Evolutionary conservation across 345 rosid genomes (phyloP).

Genomic region (Eucalyptus erythrocorys): DNA sequence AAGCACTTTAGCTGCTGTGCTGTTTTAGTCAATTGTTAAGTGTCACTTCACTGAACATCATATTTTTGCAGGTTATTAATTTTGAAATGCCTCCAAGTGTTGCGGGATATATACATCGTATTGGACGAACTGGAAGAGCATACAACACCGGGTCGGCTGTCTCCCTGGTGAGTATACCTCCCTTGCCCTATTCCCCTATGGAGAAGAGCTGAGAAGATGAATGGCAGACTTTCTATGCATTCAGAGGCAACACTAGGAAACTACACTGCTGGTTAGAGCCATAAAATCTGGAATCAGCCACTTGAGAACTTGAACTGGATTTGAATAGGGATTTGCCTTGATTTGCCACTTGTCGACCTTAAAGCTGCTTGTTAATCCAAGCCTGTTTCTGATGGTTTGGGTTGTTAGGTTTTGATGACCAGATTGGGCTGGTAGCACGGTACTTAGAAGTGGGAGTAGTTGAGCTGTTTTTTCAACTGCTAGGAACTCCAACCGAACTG

Average conservation of each 20-base stretch:
- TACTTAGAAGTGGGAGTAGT: background rate
- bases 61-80: slow-evolving; percentile 54
- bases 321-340: background rate
- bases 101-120: slow-evolving; percentile 75
- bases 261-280: background rate
- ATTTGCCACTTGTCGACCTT: background rate
- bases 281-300: background rate
- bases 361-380: background rate
- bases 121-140: slow-evolving; percentile 96
- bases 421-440: background rate
- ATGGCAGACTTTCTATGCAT: background rate
- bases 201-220: background rate
- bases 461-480: background rate
- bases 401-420: background rate
- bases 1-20: background rate
- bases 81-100: slow-evolving; percentile 72
- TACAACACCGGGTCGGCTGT: slow-evolving; percentile 55
- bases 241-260: background rate
- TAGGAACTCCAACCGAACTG: background rate
- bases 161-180: slow-evolving; percentile 57
- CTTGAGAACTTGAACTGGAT: background rate
- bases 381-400: background rate
- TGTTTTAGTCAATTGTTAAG: background rate
- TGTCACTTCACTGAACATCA: background rate
- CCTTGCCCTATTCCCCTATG: background rate